phyloP scores from a whole-genome alignment of 306 rosid species.

The Vigna unguiculata region DNA sequence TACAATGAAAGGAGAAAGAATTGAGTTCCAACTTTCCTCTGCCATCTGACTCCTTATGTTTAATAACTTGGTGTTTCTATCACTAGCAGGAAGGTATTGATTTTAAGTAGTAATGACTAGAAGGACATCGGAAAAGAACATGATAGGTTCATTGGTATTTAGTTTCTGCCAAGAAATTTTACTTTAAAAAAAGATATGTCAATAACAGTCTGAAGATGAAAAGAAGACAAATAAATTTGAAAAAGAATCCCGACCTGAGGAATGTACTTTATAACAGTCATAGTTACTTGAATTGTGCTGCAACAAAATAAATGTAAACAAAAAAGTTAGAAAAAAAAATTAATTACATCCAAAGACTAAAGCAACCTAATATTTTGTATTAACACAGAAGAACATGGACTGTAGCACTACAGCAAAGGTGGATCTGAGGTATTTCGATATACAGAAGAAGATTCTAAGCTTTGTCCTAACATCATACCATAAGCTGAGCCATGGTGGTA shows the following conservation, averaged over 20 bases:
- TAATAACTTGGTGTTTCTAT: neutral
- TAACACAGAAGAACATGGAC: constrained; percentile 6
- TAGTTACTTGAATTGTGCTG: constrained; percentile 91
- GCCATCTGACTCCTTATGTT: constrained; percentile 12
- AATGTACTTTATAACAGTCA: constrained; percentile 84
- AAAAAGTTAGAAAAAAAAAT: constrained; percentile 47
- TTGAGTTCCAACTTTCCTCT: constrained; percentile 18
- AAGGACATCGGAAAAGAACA: constrained; percentile 2
- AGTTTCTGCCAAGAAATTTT: neutral
- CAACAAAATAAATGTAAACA: constrained; percentile 45
- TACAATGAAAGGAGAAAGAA: constrained; percentile 8
- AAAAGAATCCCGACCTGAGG: constrained; percentile 81
- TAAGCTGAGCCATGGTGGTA: neutral
- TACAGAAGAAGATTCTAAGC: constrained; percentile 13
- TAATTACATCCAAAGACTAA: constrained; percentile 27
- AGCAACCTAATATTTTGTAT: neutral
- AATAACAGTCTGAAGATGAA: constrained; percentile 8
- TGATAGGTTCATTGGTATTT: constrained; percentile 12
- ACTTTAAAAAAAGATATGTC: neutral
- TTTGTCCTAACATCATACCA: constrained; percentile 13
- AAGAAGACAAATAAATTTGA: neutral
- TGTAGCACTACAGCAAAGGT: constrained; percentile 23
- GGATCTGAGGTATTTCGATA: neutral
- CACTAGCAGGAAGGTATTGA: neutral
- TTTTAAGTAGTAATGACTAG: constrained; percentile 1